Percentiles rank a stretch among this genome's conserved stretches.
These are phyloP conservation scores for Mycena polygramma DNA, from an alignment of 768 basidiomycete species.

Conservation along the genomic window DNA sequence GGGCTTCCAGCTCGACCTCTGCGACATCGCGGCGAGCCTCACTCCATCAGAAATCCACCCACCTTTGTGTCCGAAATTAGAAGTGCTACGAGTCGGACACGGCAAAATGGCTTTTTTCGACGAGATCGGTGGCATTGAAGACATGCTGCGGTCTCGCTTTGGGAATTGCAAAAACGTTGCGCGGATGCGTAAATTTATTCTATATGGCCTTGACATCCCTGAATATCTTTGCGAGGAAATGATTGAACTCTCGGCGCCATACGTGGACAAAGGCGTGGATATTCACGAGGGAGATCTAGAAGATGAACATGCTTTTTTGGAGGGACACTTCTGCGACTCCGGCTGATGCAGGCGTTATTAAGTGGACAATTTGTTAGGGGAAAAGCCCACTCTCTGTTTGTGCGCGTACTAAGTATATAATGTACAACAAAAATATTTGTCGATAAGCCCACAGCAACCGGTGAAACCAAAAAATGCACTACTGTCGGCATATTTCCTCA, in stretches of 20 bases:
- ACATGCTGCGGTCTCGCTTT: neutral
- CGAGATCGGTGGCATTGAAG: neutral
- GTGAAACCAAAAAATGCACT: no score
- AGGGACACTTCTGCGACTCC: neutral
- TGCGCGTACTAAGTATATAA: no score
- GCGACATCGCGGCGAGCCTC: no score
- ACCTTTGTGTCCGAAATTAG: neutral
- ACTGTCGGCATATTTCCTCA: no score
- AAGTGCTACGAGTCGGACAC: neutral
- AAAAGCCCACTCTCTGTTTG: no score
- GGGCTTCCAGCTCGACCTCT: no score
- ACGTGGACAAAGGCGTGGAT: neutral
- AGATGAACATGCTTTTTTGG: neutral
- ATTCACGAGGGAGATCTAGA: neutral
- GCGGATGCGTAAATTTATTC: neutral
- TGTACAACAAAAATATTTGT: no score
- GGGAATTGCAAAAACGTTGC: neutral
- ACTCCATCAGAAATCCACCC: neutral
- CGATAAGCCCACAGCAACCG: no score
- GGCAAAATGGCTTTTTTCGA: no score
- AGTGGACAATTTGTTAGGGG: no score
- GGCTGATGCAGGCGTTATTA: no score
- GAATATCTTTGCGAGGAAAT: neutral
- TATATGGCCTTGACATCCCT: neutral
- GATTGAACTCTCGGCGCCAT: neutral